These are phyloP conservation scores for Candida silvicultrix DNA, from an alignment of 805 yeast genomes.

Conservation along the genomic window DNA sequence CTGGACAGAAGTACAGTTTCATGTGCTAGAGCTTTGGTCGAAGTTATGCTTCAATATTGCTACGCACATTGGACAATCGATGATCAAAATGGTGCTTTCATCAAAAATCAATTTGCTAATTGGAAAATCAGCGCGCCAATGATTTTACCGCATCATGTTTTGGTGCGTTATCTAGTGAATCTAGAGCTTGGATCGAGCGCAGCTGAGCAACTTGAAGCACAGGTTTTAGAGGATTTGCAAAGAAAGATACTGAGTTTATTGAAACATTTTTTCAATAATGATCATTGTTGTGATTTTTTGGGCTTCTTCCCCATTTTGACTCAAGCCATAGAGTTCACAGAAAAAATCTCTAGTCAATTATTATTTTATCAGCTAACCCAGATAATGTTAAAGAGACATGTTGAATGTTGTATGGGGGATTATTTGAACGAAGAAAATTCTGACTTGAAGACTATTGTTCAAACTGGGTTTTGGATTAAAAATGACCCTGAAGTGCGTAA, in stretches of 20 bases:
- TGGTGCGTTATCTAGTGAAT: conserved; percentile 30
- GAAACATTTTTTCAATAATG: conserved; percentile 9
- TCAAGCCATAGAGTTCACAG: conserved; percentile 27
- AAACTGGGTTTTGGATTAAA: conserved; percentile 28
- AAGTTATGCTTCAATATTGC: conserved; percentile 37
- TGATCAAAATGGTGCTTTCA: conserved; percentile 10
- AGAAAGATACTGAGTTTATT: conserved; percentile 16
- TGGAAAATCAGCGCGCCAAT: conserved; percentile 30
- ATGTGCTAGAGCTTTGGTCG: conserved; percentile 29
- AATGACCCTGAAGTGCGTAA: conserved; percentile 19
- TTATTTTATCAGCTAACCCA: conserved; percentile 20
- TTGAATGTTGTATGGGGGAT: conserved; percentile 29
- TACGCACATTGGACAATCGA: conserved; percentile 38
- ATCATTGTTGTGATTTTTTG: conserved; percentile 26
- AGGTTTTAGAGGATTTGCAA: conserved; percentile 9
- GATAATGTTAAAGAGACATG: conserved; percentile 20
- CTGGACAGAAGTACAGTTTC: conserved; percentile 18
- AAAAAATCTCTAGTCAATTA: conserved; percentile 10
- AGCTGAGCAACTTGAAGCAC: conserved; percentile 15
- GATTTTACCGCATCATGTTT: conserved; percentile 23
- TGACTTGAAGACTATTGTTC: conserved; percentile 26
- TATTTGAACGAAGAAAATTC: conserved; percentile 21
- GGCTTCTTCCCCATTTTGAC: conserved; percentile 29
- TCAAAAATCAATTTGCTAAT: conserved; percentile 19
- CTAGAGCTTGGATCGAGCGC: conserved; percentile 26